Conservation (phyloP, 805 yeast genomes). For the Yamadazyma olivae region DNA sequence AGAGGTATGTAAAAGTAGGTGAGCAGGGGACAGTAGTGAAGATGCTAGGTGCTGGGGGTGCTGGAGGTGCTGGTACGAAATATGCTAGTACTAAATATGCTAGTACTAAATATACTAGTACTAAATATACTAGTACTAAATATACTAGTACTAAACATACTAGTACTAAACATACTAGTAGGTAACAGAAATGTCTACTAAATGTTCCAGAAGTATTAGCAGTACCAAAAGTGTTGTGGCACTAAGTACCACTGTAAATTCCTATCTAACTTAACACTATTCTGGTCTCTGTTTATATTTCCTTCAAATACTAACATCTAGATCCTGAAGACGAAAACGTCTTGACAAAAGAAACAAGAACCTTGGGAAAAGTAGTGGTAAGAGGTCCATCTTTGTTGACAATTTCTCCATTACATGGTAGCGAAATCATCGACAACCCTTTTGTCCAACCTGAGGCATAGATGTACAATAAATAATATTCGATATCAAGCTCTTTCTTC, state of each 20-base stretch:
- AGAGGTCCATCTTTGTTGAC: conserved; percentile 80
- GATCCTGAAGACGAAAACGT: conserved; percentile 63
- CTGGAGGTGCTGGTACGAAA: too few species aligned
- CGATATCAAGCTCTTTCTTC: neutral
- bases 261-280: neutral
- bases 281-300: neutral
- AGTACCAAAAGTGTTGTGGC: too few species aligned
- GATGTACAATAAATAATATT: too few species aligned
- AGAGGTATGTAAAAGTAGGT: conserved; percentile 30
- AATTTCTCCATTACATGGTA: conserved; percentile 71
- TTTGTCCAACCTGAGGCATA: conserved; percentile 25
- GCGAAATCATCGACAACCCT: conserved; percentile 69
- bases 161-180: too few species aligned
- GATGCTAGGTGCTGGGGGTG: conserved; percentile 22
- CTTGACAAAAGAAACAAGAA: conserved; percentile 57
- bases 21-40: too few species aligned
- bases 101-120: too few species aligned
- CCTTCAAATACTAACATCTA: conserved; percentile 12
- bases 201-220: too few species aligned
- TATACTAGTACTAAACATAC: too few species aligned
- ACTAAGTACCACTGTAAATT: neutral
- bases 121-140: too few species aligned
- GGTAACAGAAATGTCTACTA: too few species aligned
- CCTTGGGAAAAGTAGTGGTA: conserved; percentile 74
- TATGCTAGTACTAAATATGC: too few species aligned